Percentiles rank a stretch among this genome's conserved stretches.
Evolutionary conservation across 768 basidiomycete genomes (phyloP).

Genomic region (Boletus pseudopeckii): DNA sequence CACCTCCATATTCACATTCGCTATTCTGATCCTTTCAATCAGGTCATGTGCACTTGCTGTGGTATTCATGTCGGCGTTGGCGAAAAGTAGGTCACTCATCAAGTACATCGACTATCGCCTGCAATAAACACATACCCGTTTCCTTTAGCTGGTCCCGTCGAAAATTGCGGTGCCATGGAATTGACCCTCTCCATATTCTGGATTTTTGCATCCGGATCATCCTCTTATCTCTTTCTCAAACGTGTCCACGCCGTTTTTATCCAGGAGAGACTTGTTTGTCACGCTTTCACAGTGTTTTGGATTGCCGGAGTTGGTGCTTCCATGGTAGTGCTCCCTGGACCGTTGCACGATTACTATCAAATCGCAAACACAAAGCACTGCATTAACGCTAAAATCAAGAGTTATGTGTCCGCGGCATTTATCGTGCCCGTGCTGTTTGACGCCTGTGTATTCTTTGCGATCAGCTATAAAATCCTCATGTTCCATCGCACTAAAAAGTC

Average conservation of each 20-base stretch:
- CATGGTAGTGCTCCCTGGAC: slow-evolving; percentile 25
- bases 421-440: slow-evolving; percentile 33
- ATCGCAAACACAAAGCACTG: slow-evolving; percentile 36
- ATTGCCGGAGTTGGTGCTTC: slow-evolving; percentile 26
- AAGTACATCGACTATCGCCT: background rate
- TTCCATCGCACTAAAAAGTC: slow-evolving; percentile 13
- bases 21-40: slow-evolving; percentile 3
- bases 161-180: slow-evolving; percentile 17
- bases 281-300: slow-evolving; percentile 33
- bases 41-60: slow-evolving; percentile 21
- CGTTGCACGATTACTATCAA: slow-evolving; percentile 20
- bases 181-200: slow-evolving; percentile 14
- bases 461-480: slow-evolving; percentile 28
- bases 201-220: slow-evolving; percentile 25
- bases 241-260: slow-evolving; percentile 37
- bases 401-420: slow-evolving; percentile 26
- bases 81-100: slow-evolving; percentile 16
- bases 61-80: slow-evolving; percentile 13
- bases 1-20: background rate
- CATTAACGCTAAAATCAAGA: slow-evolving; percentile 18
- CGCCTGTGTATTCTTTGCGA: slow-evolving; percentile 33
- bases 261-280: slow-evolving; percentile 15
- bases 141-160: slow-evolving; percentile 21
- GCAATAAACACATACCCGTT: background rate
- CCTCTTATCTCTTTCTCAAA: slow-evolving; percentile 37